A percentile compares a stretch with the other conserved stretches of the same genome.
phyloP scores from a whole-genome alignment of 441 rosid genomes.

The Brassica balearica region DNA sequence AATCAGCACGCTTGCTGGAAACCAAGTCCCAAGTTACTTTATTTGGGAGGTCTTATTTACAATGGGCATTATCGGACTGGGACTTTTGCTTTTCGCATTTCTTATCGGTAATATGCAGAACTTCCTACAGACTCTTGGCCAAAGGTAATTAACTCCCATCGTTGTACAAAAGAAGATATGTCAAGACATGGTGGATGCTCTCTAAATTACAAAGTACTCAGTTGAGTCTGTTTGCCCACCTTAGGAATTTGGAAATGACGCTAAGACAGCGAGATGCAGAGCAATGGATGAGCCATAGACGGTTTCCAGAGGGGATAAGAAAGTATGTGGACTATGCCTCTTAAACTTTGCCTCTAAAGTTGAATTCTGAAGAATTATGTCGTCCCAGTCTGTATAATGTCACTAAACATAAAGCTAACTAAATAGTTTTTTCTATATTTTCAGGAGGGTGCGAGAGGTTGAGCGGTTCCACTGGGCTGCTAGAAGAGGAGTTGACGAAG shows the following conservation, averaged over 20 bases:
- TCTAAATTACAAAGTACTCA: not conserved
- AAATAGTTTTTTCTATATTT: not conserved
- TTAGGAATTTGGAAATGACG: not conserved
- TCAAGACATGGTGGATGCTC: not conserved
- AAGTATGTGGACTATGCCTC: not conserved
- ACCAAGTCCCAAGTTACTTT: not conserved
- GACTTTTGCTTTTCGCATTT: not conserved
- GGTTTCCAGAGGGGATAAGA: not conserved
- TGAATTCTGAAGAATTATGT: not conserved
- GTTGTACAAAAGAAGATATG: not conserved
- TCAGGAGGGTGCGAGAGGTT: not conserved
- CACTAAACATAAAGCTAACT: not conserved
- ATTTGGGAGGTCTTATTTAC: not conserved
- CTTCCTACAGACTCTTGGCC: not conserved
- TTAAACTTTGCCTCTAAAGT: not conserved
- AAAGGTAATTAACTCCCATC: not conserved
- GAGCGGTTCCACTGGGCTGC: not conserved
- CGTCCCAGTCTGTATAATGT: not conserved
- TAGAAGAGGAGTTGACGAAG: not conserved
- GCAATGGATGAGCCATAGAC: not conserved
- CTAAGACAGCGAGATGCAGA: not conserved
- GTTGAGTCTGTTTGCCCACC: not conserved
- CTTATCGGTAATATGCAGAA: not conserved
- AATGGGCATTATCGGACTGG: not conserved
- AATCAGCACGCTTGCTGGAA: slow-evolving; percentile 11